Evolutionary conservation across 2,329 filamentous ascomycete species (phyloP).

Genomic region (Pestalotiopsis sp.): DNA sequence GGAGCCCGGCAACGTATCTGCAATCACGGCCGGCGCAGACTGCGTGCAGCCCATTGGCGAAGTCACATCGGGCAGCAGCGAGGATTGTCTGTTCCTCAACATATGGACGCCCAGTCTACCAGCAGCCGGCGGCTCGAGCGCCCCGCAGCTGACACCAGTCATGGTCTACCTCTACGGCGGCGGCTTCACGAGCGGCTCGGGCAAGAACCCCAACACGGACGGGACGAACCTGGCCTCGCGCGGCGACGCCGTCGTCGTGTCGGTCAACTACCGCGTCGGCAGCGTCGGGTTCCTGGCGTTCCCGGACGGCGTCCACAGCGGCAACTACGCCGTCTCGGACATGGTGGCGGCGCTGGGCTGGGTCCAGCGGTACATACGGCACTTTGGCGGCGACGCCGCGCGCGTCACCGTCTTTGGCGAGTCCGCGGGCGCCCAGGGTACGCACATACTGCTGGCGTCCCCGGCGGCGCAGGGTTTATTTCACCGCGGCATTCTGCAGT

Average conservation of each 20-base stretch:
- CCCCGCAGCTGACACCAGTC: neutral
- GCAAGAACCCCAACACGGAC: neutral
- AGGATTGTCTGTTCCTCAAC: neutral
- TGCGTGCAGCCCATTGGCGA: neutral
- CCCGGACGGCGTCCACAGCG: neutral
- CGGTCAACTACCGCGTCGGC: neutral
- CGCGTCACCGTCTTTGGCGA: constrained; percentile 26
- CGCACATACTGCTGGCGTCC: neutral
- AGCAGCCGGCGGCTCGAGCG: too few relatives aligned
- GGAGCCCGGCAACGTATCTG: neutral
- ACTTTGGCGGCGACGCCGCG: constrained; percentile 34
- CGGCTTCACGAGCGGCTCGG: neutral
- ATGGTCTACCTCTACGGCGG: neutral
- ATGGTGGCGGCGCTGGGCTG: constrained; percentile 45
- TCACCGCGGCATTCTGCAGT: neutral
- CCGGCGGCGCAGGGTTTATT: neutral
- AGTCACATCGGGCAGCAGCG: neutral
- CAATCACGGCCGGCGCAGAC: neutral
- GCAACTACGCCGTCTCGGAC: neutral
- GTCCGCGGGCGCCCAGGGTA: neutral
- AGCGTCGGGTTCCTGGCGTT: neutral
- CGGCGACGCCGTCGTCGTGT: neutral
- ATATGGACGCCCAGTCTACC: neutral
- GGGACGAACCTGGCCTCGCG: neutral
- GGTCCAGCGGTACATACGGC: constrained; percentile 45